phyloP scores from a whole-genome alignment of 169 alveolate species.

The Cyclospora cayetanensis region DNA sequence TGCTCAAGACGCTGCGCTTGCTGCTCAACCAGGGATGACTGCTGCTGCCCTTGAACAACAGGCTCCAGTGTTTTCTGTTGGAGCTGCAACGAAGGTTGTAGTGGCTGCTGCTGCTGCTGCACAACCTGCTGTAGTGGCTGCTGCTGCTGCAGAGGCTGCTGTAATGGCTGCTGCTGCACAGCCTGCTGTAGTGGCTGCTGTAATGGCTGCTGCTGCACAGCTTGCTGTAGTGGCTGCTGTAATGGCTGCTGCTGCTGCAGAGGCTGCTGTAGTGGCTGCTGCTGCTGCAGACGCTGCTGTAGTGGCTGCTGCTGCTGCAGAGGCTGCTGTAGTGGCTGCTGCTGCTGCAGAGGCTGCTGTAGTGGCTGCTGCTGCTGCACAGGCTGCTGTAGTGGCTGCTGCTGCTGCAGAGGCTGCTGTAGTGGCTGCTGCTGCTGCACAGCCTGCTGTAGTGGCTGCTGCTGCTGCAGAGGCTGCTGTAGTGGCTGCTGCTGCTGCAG shows the following conservation, averaged over 20 bases:
- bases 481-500: too few species aligned
- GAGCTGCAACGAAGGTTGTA: neutral
- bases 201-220: slow-evolving; percentile 2
- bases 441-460: too few species aligned
- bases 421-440: too few species aligned
- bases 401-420: neutral
- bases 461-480: too few species aligned
- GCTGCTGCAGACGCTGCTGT: neutral
- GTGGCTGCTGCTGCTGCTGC: neutral
- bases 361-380: neutral
- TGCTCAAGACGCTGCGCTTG: too few species aligned
- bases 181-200: neutral
- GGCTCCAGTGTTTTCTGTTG: too few species aligned
- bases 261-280: too few species aligned
- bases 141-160: neutral
- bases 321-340: too few species aligned
- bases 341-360: too few species aligned
- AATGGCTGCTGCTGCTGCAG: neutral
- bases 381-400: neutral
- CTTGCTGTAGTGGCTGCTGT: neutral
- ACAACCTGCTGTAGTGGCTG: neutral
- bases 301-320: too few species aligned
- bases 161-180: neutral
- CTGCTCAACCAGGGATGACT: too few species aligned
- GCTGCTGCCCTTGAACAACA: too few species aligned